A percentile compares a stretch with the other conserved stretches of the same genome.
Conservation (phyloP, 805 yeast species). For the Scheffersomyces amazonensis region DNA sequence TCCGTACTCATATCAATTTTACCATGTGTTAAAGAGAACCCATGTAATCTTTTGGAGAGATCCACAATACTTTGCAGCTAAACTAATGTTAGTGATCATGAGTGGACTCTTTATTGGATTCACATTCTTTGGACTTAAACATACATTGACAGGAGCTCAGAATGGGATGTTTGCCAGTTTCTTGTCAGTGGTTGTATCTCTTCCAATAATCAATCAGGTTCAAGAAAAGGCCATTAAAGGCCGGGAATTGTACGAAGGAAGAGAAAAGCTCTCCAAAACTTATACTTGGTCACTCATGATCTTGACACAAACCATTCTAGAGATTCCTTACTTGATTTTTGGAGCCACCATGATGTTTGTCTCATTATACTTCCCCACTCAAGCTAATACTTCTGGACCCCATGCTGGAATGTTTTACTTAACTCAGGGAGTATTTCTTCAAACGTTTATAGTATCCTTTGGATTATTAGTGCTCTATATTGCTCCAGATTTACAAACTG, state of each 20-base stretch:
- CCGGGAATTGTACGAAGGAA: slow-evolving; percentile 64
- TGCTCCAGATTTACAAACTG: slow-evolving; percentile 65
- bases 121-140: slow-evolving; percentile 16
- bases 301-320: slow-evolving; percentile 51
- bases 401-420: slow-evolving; percentile 35
- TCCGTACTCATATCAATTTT: slow-evolving; percentile 16
- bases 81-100: slow-evolving; percentile 45
- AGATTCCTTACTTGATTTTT: slow-evolving; percentile 52
- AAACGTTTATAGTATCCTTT: slow-evolving; percentile 31
- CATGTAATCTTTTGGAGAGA: slow-evolving; percentile 33
- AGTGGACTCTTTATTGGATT: slow-evolving; percentile 41
- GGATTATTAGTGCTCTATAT: slow-evolving; percentile 46
- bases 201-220: slow-evolving; percentile 61
- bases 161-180: slow-evolving; percentile 60
- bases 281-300: slow-evolving; percentile 68
- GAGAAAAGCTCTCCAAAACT: slow-evolving; percentile 70
- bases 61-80: slow-evolving; percentile 38
- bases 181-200: slow-evolving; percentile 53
- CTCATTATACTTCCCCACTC: slow-evolving; percentile 49
- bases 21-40: slow-evolving; percentile 12
- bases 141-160: slow-evolving; percentile 50
- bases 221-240: slow-evolving; percentile 56
- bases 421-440: slow-evolving; percentile 23
- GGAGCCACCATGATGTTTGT: slow-evolving; percentile 30
- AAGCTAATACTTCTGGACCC: slow-evolving; percentile 40